A percentile compares a stretch with the other conserved stretches of the same genome.
phyloP scores from a whole-genome alignment of 2,329 filamentous ascomycete genomes.

The Colletotrichum siamense region DNA sequence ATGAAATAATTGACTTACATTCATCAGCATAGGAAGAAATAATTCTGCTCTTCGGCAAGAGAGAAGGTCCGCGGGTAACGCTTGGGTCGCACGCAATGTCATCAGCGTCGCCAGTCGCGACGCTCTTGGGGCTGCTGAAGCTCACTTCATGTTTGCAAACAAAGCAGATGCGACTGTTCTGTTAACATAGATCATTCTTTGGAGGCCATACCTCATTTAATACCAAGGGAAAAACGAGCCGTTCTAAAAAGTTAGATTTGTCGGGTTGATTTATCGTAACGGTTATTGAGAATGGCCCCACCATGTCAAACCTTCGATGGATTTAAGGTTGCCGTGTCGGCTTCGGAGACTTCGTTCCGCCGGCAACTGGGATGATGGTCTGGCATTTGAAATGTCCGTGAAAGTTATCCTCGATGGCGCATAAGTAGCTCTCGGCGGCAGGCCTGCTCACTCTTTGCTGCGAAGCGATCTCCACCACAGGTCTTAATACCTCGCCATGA shows the following conservation, averaged over 20 bases:
- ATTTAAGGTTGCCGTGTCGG: not conserved
- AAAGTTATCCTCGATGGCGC: not conserved
- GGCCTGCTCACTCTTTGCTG: not conserved
- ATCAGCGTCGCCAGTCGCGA: not conserved
- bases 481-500: not conserved
- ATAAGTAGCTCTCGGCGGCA: not conserved
- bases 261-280: not conserved
- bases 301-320: not conserved
- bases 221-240: not conserved
- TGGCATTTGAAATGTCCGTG: not conserved
- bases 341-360: not conserved
- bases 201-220: not conserved
- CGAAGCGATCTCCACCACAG: not conserved
- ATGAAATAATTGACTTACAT: not conserved
- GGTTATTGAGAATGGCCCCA: not conserved
- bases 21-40: not conserved
- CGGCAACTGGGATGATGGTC: not conserved
- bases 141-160: not conserved
- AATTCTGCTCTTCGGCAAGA: not conserved
- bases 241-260: not conserved
- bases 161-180: not conserved
- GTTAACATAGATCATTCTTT: not conserved
- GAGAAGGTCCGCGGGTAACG: not conserved
- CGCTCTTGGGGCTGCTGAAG: not conserved
- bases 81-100: not conserved